Conservation (phyloP, 768 basidiomycete species). For the Lyophyllum semitale region DNA sequence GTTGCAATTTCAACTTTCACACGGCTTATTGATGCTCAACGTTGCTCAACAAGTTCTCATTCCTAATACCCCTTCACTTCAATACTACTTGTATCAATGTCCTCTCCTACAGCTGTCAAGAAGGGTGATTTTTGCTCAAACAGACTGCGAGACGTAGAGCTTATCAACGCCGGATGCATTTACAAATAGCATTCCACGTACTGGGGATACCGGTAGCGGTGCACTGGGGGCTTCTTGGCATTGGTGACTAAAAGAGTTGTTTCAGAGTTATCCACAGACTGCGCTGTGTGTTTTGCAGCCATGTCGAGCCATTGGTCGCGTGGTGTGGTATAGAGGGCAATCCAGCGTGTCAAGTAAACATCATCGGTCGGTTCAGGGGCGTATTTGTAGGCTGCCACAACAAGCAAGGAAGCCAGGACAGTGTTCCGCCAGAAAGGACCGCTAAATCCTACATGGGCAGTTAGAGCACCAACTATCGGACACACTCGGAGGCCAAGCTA, state of each 20-base stretch:
- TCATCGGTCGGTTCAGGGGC: slow-evolving; percentile 65
- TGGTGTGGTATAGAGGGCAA: slow-evolving; percentile 58
- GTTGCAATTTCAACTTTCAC: slow-evolving; percentile 19
- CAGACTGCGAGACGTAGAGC: slow-evolving; percentile 35
- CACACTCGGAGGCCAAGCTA: slow-evolving; percentile 15
- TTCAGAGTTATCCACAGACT: slow-evolving; percentile 44
- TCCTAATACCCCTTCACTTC: slow-evolving; percentile 34
- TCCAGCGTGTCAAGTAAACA: slow-evolving; percentile 66
- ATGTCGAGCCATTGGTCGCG: slow-evolving; percentile 53
- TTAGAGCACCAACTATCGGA: slow-evolving; percentile 5
- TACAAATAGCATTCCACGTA: slow-evolving; percentile 39
- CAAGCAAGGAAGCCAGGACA: slow-evolving; percentile 49
- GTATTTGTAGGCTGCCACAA: slow-evolving; percentile 64
- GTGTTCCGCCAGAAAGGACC: slow-evolving; percentile 71
- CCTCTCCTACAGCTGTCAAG: slow-evolving; percentile 56
- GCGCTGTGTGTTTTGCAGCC: slow-evolving; percentile 59
- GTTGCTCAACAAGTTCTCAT: slow-evolving; percentile 3
- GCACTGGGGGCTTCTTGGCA: slow-evolving; percentile 49
- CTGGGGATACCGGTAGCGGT: slow-evolving; percentile 75
- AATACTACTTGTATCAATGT: slow-evolving; percentile 32
- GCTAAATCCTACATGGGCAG: slow-evolving; percentile 51
- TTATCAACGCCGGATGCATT: slow-evolving; percentile 5
- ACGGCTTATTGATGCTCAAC: slow-evolving; percentile 6
- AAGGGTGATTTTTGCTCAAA: slow-evolving; percentile 65
- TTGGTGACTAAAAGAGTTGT: slow-evolving; percentile 43